Base-by-base conservation (phyloP, 208 protist genomes). In the Trypanosoma brucei region DNA sequence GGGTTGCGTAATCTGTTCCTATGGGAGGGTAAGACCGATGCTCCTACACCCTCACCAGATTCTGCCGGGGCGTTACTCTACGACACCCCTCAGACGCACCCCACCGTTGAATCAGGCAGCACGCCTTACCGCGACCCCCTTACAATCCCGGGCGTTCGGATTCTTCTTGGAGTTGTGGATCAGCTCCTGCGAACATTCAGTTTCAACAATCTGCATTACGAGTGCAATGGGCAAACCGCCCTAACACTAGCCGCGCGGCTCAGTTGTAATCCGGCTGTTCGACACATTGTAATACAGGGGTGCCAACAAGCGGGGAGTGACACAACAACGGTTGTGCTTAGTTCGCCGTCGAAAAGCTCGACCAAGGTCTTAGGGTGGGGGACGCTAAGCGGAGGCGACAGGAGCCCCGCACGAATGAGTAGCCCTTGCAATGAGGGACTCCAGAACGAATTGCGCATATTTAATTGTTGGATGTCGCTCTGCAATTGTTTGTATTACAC, bases 401-500 rank as follows among this genome's bases (percentile, higher is more conserved):
- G 22, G 22, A 22, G 22, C 22, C 22, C 22, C 22, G 22, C 22
- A 22, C 22, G 22, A 22, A 22, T 22, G 22, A 22, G 22, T 22
- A 22, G 22, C 39, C 55, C n/a, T 31, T 33, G 9, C 1, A 61
- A 67, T 46, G 9, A 13, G 1, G 45, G 57, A 11, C 36, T 73
- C 0, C 31, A 2, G 22, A 45, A 35, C 33, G 67, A 67, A 46
- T 59, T 73, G 42, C 34, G 48, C 14, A 33, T 35, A n/a, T 61
- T 51, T 7, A 37, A 44, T 14, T 73, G 68, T 55, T 73, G 83
- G 38, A 58, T 65, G 55, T 42, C 72, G 8, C 76, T 93, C 13
- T 78, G 80, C 2, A 88, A 78, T 1, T 73, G 81, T 3, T 65
- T 90, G 13, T 93, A 93, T 70, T 93, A 84, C 63, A 55, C 64